Conservation (phyloP, 352 stramenopile species). For the Phytophthora pseudosyringae region DNA sequence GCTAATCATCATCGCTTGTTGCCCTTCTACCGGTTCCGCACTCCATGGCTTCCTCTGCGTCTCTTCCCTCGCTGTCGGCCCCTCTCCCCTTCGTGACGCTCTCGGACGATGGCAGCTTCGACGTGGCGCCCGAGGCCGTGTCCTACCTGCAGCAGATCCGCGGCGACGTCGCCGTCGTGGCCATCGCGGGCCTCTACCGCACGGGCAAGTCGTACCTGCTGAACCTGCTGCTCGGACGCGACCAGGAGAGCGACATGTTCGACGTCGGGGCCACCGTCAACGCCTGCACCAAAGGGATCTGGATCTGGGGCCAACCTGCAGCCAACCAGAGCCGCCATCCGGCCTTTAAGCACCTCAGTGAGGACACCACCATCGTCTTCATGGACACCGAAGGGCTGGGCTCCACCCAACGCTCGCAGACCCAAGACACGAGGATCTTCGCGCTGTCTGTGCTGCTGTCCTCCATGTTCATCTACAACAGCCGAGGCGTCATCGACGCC, state of each 20-base stretch:
- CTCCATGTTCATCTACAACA: conserved; percentile 86
- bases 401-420: conserved; percentile 66
- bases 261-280: conserved; percentile 74
- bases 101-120: conserved; percentile 69
- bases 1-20: conserved; percentile 7
- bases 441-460: conserved; percentile 68
- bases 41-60: neutral
- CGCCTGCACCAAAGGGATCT: conserved; percentile 84
- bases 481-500: conserved; percentile 73
- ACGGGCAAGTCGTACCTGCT: conserved; percentile 86
- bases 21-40: conserved; percentile 5
- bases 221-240: conserved; percentile 63
- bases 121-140: conserved; percentile 61
- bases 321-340: conserved; percentile 15
- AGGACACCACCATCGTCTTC: conserved; percentile 67
- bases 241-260: conserved; percentile 72
- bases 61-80: conserved; percentile 15
- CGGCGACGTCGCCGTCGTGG: conserved; percentile 66
- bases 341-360: conserved; percentile 49
- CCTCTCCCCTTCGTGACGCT: conserved; percentile 79
- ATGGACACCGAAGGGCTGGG: conserved; percentile 84
- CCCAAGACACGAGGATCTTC: conserved; percentile 79
- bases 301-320: conserved; percentile 74
- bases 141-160: conserved; percentile 68
- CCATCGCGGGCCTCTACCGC: conserved; percentile 76